A percentile compares a stretch with the other conserved stretches of the same genome.
phyloP scores from a whole-genome alignment of 371 early-diverging fungal species.

The Lichtheimia ramosa region DNA sequence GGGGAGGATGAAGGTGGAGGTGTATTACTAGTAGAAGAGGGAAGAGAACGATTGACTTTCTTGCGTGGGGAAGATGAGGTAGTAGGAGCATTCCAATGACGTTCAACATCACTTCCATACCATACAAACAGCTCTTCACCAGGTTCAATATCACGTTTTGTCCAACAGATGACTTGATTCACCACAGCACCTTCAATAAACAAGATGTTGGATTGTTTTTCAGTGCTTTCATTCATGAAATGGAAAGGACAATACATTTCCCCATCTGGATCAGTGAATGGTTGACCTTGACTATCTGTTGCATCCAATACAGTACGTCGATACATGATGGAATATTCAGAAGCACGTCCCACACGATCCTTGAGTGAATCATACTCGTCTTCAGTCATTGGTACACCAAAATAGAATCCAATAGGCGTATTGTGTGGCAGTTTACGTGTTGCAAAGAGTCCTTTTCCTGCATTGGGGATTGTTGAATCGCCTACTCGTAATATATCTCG shows the following conservation, averaged over 20 bases:
- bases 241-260: constrained; percentile 83
- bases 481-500: constrained; percentile 50
- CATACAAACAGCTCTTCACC: constrained; percentile 85
- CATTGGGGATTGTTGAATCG: constrained; percentile 21
- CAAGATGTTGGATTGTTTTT: constrained; percentile 59
- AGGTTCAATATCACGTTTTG: constrained; percentile 60
- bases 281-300: constrained; percentile 74
- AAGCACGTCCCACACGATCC: constrained; percentile 76
- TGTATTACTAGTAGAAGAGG: no score
- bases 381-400: constrained; percentile 88
- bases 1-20: no score
- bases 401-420: constrained; percentile 80
- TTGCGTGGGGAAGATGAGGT: not conserved
- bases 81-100: constrained; percentile 28
- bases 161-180: constrained; percentile 82
- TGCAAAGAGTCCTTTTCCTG: constrained; percentile 78
- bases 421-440: constrained; percentile 62
- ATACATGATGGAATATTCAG: constrained; percentile 76
- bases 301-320: constrained; percentile 84
- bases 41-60: no score
- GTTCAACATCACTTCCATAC: constrained; percentile 66
- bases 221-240: constrained; percentile 83
- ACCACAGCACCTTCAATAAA: constrained; percentile 78
- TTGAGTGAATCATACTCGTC: constrained; percentile 84
- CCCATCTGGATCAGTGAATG: constrained; percentile 65